Evolutionary conservation across 148 eudicot species (phyloP).

Genomic region (Vaccinium vitisidaea): DNA sequence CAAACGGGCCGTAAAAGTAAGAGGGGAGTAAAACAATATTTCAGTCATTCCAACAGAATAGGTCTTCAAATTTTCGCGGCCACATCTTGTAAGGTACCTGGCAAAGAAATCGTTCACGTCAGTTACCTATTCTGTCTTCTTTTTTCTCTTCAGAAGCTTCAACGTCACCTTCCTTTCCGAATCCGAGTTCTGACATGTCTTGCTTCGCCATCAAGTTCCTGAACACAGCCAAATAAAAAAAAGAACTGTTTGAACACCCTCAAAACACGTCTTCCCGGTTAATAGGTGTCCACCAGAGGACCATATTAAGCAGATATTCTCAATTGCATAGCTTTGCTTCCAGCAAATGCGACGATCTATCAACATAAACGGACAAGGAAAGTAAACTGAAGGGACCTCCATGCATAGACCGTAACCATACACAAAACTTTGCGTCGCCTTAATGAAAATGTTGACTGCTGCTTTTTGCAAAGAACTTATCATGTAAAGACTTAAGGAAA

Average conservation of each 20-base stretch:
- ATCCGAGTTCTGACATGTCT: constrained; percentile 92
- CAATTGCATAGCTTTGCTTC: background rate
- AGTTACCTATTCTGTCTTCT: constrained; percentile 20
- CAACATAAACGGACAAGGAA: too few species aligned
- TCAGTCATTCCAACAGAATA: background rate
- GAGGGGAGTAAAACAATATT: background rate
- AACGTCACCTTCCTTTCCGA: constrained; percentile 35
- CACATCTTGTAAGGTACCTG: constrained; percentile 1
- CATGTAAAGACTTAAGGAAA: background rate
- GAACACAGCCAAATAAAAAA: constrained; percentile 21
- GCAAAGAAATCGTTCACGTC: constrained; percentile 17
- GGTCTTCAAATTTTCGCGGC: constrained; percentile 11
- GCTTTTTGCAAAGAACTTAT: background rate
- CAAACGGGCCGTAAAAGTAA: background rate
- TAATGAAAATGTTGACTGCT: background rate
- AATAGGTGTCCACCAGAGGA: background rate
- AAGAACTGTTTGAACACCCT: background rate
- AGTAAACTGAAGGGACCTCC: background rate
- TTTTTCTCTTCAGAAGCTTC: constrained; percentile 37
- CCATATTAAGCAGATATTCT: background rate
- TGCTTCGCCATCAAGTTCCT: constrained; percentile 98
- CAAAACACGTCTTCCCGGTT: background rate
- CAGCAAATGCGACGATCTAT: background rate
- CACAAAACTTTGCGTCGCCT: background rate
- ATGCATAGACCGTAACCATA: background rate